Base-by-base conservation (phyloP, 2,329 filamentous ascomycete species). In the Pseudocercospora vitis region DNA sequence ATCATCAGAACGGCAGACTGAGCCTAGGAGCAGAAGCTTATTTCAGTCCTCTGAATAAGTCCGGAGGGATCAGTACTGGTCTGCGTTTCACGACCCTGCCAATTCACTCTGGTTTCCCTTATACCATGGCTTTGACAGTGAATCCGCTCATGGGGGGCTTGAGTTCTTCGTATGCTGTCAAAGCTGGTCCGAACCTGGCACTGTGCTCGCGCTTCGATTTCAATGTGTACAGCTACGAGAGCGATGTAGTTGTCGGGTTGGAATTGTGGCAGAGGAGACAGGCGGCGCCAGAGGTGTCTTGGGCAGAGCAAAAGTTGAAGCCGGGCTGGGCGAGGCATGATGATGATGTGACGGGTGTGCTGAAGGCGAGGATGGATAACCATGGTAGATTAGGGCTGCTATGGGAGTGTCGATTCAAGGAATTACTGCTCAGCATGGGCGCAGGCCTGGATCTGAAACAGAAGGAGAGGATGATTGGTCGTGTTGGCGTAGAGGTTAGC, bases 201-300 rank as follows among this genome's bases (percentile, higher is more conserved):
- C 81, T 99, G 46, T 94, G 91, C 59, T 95, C 91, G 18, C 85
- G 88, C 46, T 92, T 97, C 74, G 91, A 95, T 68, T 99, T 99
- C 74, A 99, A 99, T 67, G 88, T 96, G 46, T 97, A 96, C 74
- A 96, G 90, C 69, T 99, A 96, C 76, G 94, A 99, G 76, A 96
- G 90, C 68, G 88, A 94, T 54, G 87, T 96, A 78, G 86, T 91
- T 21, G 81, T 97, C 19, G 94, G 94, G 11, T 89, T 90, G 75
- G 94, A 99, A 74, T 77, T 97, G 37, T 99, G 94, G 63, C 85
- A 89, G 66, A 86, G 66, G 4, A 62, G 64, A 50, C 55, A 62
- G 29, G 28, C 51, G 2, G 65, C 67, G 46, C 68, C 68, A 57
- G 72, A 70, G 60, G 70, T 74, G 48, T 74, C 74, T 23, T 76